Conservation (phyloP, 2,329 filamentous ascomycete species). For the Xylariaceae sp. region DNA sequence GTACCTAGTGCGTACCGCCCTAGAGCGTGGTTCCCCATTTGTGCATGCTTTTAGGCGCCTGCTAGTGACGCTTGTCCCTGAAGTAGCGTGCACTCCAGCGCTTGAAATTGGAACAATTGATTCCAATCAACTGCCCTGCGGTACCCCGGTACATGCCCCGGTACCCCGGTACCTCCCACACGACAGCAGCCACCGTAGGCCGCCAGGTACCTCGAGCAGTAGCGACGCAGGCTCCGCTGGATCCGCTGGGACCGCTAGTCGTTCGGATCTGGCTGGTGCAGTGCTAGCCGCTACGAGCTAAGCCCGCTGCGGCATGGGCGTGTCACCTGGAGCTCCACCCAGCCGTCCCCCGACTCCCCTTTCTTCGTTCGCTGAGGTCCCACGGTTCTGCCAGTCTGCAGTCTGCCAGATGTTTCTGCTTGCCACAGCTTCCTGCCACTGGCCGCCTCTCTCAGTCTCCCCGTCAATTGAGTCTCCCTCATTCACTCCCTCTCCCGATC, state of each 20-base stretch:
- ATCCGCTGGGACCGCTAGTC: not conserved
- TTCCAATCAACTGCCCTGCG: not conserved
- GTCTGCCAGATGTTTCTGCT: not conserved
- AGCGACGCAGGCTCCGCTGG: no score
- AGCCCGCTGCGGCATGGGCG: not conserved
- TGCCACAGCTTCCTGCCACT: not conserved
- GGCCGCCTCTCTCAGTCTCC: no score
- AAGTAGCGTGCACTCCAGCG: not conserved
- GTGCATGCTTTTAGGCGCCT: not conserved
- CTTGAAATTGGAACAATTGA: not conserved
- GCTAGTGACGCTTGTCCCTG: not conserved
- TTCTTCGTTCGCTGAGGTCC: conserved; percentile 7
- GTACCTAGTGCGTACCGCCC: no score
- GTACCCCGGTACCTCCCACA: no score
- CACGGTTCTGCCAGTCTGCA: no score
- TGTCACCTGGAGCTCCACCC: not conserved
- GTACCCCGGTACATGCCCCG: not conserved
- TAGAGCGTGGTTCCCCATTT: no score
- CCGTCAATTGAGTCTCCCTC: conserved; percentile 7
- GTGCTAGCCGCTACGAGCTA: not conserved
- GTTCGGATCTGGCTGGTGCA: not conserved
- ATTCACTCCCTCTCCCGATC: conserved; percentile 6
- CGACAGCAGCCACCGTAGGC: no score
- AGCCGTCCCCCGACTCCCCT: conserved; percentile 6
- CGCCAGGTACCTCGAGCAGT: not conserved